These are phyloP conservation scores for Pichia nakasei DNA, from an alignment of 805 yeast species.

Conservation along the genomic window DNA sequence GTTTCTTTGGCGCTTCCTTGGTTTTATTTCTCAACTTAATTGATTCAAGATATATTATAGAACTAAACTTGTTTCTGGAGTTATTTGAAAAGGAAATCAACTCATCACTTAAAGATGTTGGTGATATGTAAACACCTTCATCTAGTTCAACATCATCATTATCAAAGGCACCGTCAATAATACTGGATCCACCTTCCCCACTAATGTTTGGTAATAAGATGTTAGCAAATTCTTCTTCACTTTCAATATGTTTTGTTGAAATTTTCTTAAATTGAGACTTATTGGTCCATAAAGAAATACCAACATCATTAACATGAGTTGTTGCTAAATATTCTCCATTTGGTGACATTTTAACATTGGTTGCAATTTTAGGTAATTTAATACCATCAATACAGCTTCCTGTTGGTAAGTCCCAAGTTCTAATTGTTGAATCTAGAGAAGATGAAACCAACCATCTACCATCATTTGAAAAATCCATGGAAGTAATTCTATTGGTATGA, in stretches of 20 bases:
- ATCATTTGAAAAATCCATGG: slow-evolving; percentile 85
- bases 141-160: slow-evolving; percentile 24
- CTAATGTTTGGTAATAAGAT: slow-evolving; percentile 65
- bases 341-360: slow-evolving; percentile 73
- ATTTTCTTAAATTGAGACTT: slow-evolving; percentile 73
- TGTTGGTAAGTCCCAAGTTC: slow-evolving; percentile 97
- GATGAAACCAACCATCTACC: slow-evolving; percentile 91
- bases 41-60: slow-evolving; percentile 71
- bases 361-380: slow-evolving; percentile 66
- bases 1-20: slow-evolving; percentile 75
- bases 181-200: slow-evolving; percentile 64
- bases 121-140: slow-evolving; percentile 37
- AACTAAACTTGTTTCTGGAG: slow-evolving; percentile 71
- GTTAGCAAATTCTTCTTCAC: slow-evolving; percentile 61
- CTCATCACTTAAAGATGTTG: slow-evolving; percentile 52
- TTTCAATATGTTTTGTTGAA: slow-evolving; percentile 65
- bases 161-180: slow-evolving; percentile 71
- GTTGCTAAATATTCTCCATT: slow-evolving; percentile 88
- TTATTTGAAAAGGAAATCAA: slow-evolving; percentile 68
- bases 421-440: slow-evolving; percentile 73
- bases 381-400: slow-evolving; percentile 96
- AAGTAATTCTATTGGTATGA: slow-evolving; percentile 79
- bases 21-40: slow-evolving; percentile 88
- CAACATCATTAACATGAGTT: slow-evolving; percentile 82
- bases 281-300: slow-evolving; percentile 89